Conservation (phyloP, 2,329 filamentous ascomycete genomes). For the Penicillium sp. region DNA sequence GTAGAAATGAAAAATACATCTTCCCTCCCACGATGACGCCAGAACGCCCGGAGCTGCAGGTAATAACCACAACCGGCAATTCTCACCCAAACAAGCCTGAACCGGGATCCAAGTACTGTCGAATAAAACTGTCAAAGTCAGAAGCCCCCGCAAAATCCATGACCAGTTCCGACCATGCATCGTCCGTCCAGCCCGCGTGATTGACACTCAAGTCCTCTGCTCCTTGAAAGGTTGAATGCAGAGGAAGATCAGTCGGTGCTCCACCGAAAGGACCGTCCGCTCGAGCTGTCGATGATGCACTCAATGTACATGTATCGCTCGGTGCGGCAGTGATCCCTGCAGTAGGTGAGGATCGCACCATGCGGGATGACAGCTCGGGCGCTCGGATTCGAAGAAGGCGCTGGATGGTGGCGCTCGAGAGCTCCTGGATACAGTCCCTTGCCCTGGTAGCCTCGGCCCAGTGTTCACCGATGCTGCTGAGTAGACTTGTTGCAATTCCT, state of each 20-base stretch:
- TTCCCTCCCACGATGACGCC: no score
- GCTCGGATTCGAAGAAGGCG: conserved; percentile 16
- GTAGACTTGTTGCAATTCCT: conserved; percentile 41
- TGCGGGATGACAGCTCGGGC: conserved; percentile 9
- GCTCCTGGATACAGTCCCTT: conserved; percentile 27
- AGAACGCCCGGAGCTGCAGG: no score
- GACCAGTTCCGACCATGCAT: conserved; percentile 19
- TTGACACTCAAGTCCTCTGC: conserved; percentile 9
- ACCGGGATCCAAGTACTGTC: conserved; percentile 11
- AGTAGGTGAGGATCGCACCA: not conserved
- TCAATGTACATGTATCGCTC: not conserved
- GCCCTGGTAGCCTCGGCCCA: conserved; percentile 44
- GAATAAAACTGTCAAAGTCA: conserved; percentile 28
- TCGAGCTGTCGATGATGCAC: not conserved
- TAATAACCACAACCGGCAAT: no score
- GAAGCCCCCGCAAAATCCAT: conserved; percentile 22
- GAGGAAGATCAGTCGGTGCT: not conserved
- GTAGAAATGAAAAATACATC: no score
- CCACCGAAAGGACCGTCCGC: conserved; percentile 7
- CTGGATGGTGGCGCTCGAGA: conserved; percentile 24
- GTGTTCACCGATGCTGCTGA: conserved; percentile 49
- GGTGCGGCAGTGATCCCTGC: not conserved
- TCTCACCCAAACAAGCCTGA: not conserved
- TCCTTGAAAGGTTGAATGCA: conserved; percentile 17
- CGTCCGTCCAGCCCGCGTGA: conserved; percentile 17